These are phyloP conservation scores for Wickerhamiella sorbophila DNA, from an alignment of 805 yeast species.

Conservation along the genomic window DNA sequence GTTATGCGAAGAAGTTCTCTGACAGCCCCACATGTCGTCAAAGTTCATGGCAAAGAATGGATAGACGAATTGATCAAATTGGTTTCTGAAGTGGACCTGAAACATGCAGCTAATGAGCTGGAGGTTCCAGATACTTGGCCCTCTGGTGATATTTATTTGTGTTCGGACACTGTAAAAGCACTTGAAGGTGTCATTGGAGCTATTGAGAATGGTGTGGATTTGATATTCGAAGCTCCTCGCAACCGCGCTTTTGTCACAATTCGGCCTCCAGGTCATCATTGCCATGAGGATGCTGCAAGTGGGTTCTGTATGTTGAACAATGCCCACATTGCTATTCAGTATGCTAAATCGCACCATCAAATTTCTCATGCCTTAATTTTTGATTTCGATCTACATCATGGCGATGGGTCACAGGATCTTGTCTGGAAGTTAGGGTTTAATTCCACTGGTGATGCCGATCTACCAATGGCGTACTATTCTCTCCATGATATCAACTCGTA, in stretches of 20 bases:
- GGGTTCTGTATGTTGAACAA: constrained; percentile 75
- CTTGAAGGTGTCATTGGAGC: constrained; percentile 68
- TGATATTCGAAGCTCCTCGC: constrained; percentile 25
- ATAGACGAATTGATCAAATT: constrained; percentile 42
- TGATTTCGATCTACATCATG: constrained; percentile 78
- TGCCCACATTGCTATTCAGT: constrained; percentile 68
- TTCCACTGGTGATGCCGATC: constrained; percentile 17
- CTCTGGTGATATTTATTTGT: constrained; percentile 65
- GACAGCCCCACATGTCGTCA: constrained; percentile 42
- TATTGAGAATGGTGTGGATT: constrained; percentile 55
- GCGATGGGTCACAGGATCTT: constrained; percentile 79
- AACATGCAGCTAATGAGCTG: constrained; percentile 37
- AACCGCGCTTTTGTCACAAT: constrained; percentile 49
- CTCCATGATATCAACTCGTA: constrained; percentile 75
- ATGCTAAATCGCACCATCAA: constrained; percentile 46
- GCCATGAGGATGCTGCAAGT: constrained; percentile 69
- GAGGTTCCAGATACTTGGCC: constrained; percentile 79
- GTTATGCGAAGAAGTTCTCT: constrained; percentile 34
- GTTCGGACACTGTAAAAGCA: constrained; percentile 52
- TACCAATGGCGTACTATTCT: constrained; percentile 59
- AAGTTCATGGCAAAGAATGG: constrained; percentile 67
- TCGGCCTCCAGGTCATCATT: constrained; percentile 80
- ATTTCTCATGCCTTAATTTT: constrained; percentile 70
- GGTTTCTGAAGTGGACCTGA: constrained; percentile 43
- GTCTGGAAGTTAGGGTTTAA: constrained; percentile 64